Percentiles rank a stretch among this genome's conserved stretches.
Conservation (phyloP, 345 rosid genomes). For the Clarkia xantiana region DNA sequence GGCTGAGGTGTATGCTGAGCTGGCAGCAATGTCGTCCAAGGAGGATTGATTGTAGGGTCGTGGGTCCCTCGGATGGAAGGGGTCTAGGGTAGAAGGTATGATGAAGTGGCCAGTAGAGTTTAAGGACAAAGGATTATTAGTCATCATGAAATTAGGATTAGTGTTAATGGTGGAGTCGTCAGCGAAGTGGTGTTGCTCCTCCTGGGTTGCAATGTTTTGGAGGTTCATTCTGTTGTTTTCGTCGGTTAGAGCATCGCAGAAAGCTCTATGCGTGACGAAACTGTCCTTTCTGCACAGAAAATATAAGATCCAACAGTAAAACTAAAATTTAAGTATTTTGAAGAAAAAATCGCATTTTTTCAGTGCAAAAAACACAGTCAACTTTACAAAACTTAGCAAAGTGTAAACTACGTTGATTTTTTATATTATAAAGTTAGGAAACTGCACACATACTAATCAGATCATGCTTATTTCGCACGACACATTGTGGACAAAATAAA, state of each 20-base stretch:
- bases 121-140: constrained; percentile 22
- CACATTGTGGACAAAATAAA: too few species aligned
- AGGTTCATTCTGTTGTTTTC: constrained; percentile 27
- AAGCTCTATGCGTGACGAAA: constrained; percentile 48
- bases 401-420: too few species aligned
- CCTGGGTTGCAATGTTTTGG: too few species aligned
- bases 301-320: background rate
- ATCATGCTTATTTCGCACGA: too few species aligned
- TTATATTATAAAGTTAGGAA: too few species aligned
- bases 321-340: too few species aligned
- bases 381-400: too few species aligned
- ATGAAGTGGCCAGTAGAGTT: constrained; percentile 20
- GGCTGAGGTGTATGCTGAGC: constrained; percentile 28
- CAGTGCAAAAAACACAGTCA: too few species aligned
- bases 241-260: constrained; percentile 46
- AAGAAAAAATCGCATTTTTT: too few species aligned
- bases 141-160: constrained; percentile 12
- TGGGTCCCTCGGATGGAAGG: constrained; percentile 17
- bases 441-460: too few species aligned
- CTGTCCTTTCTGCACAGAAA: constrained; percentile 34
- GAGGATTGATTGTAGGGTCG: constrained; percentile 10
- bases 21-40: constrained; percentile 8
- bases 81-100: constrained; percentile 14
- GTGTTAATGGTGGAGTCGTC: background rate
- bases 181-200: background rate